Conservation (phyloP, 768 basidiomycete genomes). For the Lyophyllum semitale region DNA sequence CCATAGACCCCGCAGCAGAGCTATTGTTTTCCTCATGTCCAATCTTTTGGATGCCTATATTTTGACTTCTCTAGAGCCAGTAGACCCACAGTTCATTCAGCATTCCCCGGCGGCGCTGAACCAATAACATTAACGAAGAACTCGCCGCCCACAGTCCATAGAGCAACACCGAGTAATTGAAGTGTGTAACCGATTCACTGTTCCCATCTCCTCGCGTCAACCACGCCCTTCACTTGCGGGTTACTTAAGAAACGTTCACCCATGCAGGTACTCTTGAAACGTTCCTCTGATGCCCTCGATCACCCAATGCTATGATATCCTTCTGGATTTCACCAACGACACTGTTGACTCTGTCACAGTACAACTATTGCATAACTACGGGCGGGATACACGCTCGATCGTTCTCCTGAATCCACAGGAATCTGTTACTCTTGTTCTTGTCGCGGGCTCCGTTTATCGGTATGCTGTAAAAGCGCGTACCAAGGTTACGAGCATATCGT, state of each 20-base stretch:
- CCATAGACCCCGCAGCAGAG: background rate
- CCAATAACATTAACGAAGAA: background rate
- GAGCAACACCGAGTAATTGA: constrained; percentile 7
- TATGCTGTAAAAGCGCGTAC: constrained; percentile 68
- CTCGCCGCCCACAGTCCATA: background rate
- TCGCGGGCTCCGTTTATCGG: constrained; percentile 68
- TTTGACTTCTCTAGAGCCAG: background rate
- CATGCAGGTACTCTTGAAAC: constrained; percentile 8
- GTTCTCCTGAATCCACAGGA: constrained; percentile 64
- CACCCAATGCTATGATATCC: constrained; percentile 62
- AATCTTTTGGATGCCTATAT: too few species aligned
- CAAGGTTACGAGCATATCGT: constrained; percentile 73
- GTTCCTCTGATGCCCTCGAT: constrained; percentile 54
- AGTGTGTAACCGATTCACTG: constrained; percentile 10
- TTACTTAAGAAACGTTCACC: constrained; percentile 7
- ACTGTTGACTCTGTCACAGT: constrained; percentile 64
- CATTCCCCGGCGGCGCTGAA: constrained; percentile 3
- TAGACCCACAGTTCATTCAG: background rate
- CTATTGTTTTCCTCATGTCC: background rate
- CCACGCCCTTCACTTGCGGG: constrained; percentile 5
- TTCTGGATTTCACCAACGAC: constrained; percentile 72
- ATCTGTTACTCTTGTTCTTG: constrained; percentile 64
- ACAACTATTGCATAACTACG: constrained; percentile 67
- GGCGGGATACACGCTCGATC: constrained; percentile 51
- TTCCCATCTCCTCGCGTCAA: constrained; percentile 12